Base-by-base conservation (phyloP, 805 yeast genomes). In the Candida jianshihensis region DNA sequence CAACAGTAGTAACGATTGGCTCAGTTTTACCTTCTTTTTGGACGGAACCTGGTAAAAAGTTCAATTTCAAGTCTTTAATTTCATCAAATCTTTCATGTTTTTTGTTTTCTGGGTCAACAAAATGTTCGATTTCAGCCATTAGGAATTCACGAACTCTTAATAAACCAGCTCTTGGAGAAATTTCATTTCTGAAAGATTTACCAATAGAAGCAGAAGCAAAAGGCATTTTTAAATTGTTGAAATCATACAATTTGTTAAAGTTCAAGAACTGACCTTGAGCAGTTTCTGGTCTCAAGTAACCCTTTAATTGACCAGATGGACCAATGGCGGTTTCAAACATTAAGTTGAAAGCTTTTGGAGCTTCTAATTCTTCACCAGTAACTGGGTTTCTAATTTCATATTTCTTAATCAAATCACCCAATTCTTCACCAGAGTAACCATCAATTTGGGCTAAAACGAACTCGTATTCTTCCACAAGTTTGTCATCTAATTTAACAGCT, bases 301-400 rank as follows among this genome's bases (percentile, higher is more conserved):
- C 98, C 70, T 85, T 89, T 61, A 89, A 68, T 60, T 81, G 87
- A 56, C 98, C 98, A 36, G 97, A 85, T 43, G 99, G 98, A 37
- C 99, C 99, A 61, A 92, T 94, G 39, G 96, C 96, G 41, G 99
- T 92, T 67, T 90, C 97, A 60, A 92, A 92, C 99, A 92, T 92
- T 62, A 92, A 77, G 70, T 92, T 92, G 78, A 92, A 92, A 63
- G 89, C 97, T 53, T 70, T 77, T 48, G 99, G 99, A 31, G 81
- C 81, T 62, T 87, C 95, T 53, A 92, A 73, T 35, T 76, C 70
- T 31, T 84, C 94, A 46, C 83, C 84, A 42, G 95, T 88, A 34
- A 76, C 89, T 30, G 99, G 99, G 72, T 90, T 92, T 52, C 78
- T 78, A 60, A 92, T 94, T 42, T 81, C 70, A 63, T 84, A 74